Evolutionary conservation across 2,329 filamentous ascomycete genomes (phyloP), one percentile per base, ranked within the genome.

Genomic region (Pseudonectria buxi): DNA sequence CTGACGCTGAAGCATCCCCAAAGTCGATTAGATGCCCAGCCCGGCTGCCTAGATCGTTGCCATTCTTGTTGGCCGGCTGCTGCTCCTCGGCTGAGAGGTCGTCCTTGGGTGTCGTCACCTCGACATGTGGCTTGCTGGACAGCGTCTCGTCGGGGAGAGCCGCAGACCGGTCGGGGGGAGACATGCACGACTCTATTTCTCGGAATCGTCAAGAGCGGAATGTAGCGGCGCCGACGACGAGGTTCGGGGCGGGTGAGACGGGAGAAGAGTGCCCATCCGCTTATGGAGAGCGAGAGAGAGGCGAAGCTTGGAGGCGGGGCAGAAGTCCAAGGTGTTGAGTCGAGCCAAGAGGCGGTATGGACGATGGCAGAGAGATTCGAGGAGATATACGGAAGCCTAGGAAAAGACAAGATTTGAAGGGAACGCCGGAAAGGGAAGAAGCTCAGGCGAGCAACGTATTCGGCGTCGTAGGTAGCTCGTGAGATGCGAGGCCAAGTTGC

Each of bases 131-230:
- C 27, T 51, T 49, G 44, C 33, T 49, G 33, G 47, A 43, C 47
- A 51, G 43, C 53, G 48, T 49, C 45, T 54, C 41, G 35, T 53
- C 46, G 43, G 38, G 41, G 51, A 51, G 49, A 44, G 48, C 43
- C 50, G 49, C 39, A 39, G 53, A 48, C 28, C 46, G 45, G 45
- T 58, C 57, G 36, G 55, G 55, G 42, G 56, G 56, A 57, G 59
- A 62, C 59, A 63, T 63, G 47, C 59, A 61, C 52, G 41, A 46
- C 29, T 48, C 46, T 36, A 34, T 30, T 28, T 26, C 25, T 14
- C 36, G 40, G 35, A 12, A 13, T 29, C 31, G 24, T 10, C 25
- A 30, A 33, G 30, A 14, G 35, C 24, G 15, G 30, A 25, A 35
- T 24, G 22, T 26, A 25, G 14, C 18, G 16, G 36, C 15, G 24